Conservation (phyloP, 352 stramenopile genomes). For the Phytophthora boehmeriae region DNA sequence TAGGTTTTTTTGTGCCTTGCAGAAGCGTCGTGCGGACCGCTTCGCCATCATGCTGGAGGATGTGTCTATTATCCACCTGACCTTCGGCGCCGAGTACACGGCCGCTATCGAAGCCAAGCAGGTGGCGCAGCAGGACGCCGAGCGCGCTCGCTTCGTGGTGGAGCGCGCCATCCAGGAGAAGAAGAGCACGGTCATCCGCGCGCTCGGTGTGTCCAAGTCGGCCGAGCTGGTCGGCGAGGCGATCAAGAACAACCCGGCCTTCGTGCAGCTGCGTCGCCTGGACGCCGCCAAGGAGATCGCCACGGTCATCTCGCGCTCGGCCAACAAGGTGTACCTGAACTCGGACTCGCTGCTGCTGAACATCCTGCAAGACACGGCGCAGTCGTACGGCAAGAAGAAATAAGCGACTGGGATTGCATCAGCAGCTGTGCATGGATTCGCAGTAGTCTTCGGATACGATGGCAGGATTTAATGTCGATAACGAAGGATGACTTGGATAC, state of each 20-base stretch:
- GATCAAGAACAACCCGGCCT: slow-evolving; percentile 99
- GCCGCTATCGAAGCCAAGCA: slow-evolving; percentile 99
- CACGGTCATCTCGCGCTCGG: slow-evolving; percentile 93
- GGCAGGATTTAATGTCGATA: no score
- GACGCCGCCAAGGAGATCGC: slow-evolving; percentile 99
- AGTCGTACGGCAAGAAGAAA: slow-evolving; percentile 54
- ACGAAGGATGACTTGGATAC: no score
- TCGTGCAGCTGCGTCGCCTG: slow-evolving; percentile 99
- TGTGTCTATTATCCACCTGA: slow-evolving; percentile 99
- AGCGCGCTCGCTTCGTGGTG: slow-evolving; percentile 98
- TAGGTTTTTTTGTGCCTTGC: slow-evolving; percentile 21
- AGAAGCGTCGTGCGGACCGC: slow-evolving; percentile 85
- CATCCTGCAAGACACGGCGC: slow-evolving; percentile 83
- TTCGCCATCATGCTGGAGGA: slow-evolving; percentile 97
- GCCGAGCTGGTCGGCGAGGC: slow-evolving; percentile 98
- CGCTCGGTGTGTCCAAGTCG: slow-evolving; percentile 98
- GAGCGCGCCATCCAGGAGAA: slow-evolving; percentile 99
- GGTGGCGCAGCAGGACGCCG: slow-evolving; percentile 99
- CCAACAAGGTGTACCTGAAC: slow-evolving; percentile 98
- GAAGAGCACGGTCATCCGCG: slow-evolving; percentile 98
- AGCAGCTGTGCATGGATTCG: neutral
- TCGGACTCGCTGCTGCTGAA: slow-evolving; percentile 98
- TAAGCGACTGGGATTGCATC: slow-evolving; percentile 15
- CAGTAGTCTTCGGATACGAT: no score
- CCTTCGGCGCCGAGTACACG: slow-evolving; percentile 98